Percentiles rank a stretch among this genome's conserved stretches.
phyloP scores from a whole-genome alignment of 1,284 basidiomycete species.

The Tetrapyrgos nigripes region DNA sequence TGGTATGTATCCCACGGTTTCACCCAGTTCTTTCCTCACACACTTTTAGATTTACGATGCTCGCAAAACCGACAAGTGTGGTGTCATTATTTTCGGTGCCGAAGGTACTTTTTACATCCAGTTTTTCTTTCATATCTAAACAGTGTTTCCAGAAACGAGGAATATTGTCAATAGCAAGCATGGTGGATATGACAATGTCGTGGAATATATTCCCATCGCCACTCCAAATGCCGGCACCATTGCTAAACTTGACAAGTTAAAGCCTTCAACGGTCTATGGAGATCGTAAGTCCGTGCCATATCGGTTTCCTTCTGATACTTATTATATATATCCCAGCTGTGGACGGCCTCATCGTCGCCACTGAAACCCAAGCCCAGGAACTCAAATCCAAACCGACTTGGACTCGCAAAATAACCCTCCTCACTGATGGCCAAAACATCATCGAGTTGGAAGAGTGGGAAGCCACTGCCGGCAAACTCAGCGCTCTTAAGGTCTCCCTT shows the following conservation, averaged over 20 bases:
- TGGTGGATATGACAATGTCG: conserved; percentile 79
- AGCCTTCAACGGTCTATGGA: conserved; percentile 65
- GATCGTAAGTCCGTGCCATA: conserved; percentile 60
- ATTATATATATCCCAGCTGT: conserved; percentile 60
- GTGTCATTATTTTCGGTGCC: conserved; percentile 84
- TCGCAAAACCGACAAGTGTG: conserved; percentile 92
- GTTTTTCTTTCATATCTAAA: conserved; percentile 8
- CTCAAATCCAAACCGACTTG: conserved; percentile 74
- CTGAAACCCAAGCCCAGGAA: conserved; percentile 75
- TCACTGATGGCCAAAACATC: conserved; percentile 83
- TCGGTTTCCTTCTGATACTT: not conserved
- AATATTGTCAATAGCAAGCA: conserved; percentile 72
- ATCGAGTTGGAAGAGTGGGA: conserved; percentile 79
- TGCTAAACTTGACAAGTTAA: conserved; percentile 71
- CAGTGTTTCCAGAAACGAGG: conserved; percentile 60
- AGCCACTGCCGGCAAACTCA: conserved; percentile 73
- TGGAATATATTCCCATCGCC: conserved; percentile 80
- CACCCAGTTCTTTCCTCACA: not conserved
- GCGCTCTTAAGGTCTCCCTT: conserved; percentile 59
- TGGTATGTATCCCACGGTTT: conserved; percentile 55
- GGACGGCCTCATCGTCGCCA: conserved; percentile 85
- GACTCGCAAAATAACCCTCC: conserved; percentile 80
- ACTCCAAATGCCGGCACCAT: conserved; percentile 81
- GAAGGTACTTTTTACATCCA: conserved; percentile 56
- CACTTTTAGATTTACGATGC: conserved; percentile 79